These are phyloP conservation scores for Sclerotinia subarctica DNA, from an alignment of 2,329 filamentous ascomycete genomes.

Conservation along the genomic window DNA sequence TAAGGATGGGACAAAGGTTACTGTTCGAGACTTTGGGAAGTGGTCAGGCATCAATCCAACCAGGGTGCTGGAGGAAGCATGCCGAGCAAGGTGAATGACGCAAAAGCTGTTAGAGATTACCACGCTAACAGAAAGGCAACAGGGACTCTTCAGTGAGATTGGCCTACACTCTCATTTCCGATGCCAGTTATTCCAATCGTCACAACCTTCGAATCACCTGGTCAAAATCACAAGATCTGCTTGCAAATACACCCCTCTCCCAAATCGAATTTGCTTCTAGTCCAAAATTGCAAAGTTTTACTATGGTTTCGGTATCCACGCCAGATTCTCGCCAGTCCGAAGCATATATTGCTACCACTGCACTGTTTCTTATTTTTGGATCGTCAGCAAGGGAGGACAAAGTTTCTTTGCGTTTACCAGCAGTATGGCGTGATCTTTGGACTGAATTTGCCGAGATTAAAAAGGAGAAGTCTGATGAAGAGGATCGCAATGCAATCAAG, in stretches of 20 bases:
- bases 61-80: slow-evolving; percentile 80
- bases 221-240: slow-evolving; percentile 66
- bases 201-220: slow-evolving; percentile 73
- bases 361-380: slow-evolving; percentile 77
- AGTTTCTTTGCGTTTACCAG: slow-evolving; percentile 71
- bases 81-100: slow-evolving; percentile 63
- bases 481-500: slow-evolving; percentile 67
- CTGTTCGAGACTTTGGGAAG: slow-evolving; percentile 80
- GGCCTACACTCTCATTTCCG: slow-evolving; percentile 66
- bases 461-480: slow-evolving; percentile 66
- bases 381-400: slow-evolving; percentile 83
- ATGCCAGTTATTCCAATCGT: slow-evolving; percentile 70
- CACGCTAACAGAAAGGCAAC: slow-evolving; percentile 21
- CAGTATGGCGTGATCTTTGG: slow-evolving; percentile 83
- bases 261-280: slow-evolving; percentile 37
- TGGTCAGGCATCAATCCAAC: slow-evolving; percentile 73
- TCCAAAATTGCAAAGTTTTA: slow-evolving; percentile 59
- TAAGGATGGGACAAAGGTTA: slow-evolving; percentile 53
- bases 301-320: slow-evolving; percentile 72
- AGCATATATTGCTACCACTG: slow-evolving; percentile 76
- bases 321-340: slow-evolving; percentile 80
- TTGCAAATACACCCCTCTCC: slow-evolving; percentile 40
- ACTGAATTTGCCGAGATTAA: slow-evolving; percentile 69
- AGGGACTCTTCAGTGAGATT: slow-evolving; percentile 71
- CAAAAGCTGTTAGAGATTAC: background rate